Conservation (phyloP, 495 filamentous ascomycete species). For the Saxophila tyrrhenica region DNA sequence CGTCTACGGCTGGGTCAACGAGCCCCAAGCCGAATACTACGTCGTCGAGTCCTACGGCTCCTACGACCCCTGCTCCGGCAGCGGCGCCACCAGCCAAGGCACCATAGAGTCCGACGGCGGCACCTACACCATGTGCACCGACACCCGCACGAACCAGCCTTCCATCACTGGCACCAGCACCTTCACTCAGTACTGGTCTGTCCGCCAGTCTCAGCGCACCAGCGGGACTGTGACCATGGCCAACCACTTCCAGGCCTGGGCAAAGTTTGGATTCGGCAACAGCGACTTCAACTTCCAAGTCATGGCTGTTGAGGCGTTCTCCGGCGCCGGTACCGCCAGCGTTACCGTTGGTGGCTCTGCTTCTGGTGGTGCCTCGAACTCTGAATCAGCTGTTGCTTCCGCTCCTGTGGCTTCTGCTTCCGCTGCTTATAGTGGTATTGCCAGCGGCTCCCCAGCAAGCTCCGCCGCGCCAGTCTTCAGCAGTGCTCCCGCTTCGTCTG, state of each 20-base stretch:
- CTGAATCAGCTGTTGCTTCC: background rate
- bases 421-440: background rate
- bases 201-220: conserved; percentile 37
- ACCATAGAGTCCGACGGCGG: conserved; percentile 47
- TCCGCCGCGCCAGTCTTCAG: background rate
- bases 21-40: conserved; percentile 52
- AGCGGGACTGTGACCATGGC: conserved; percentile 38
- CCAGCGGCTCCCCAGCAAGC: background rate
- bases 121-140: conserved; percentile 54
- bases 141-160: conserved; percentile 46
- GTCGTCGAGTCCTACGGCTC: conserved; percentile 44
- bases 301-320: conserved; percentile 23
- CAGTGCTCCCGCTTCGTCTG: background rate
- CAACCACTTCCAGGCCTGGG: conserved; percentile 58
- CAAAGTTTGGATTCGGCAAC: conserved; percentile 36
- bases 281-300: conserved; percentile 24
- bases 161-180: conserved; percentile 45
- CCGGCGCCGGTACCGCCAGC: conserved; percentile 10
- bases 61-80: conserved; percentile 40
- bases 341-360: conserved; percentile 5
- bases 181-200: conserved; percentile 49
- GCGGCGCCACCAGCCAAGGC: conserved; percentile 39
- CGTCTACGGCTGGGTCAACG: conserved; percentile 49
- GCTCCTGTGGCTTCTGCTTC: background rate
- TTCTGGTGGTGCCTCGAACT: background rate